Base-by-base conservation (phyloP, 2,329 filamentous ascomycete species). In the Pestalotiopsis sp. region DNA sequence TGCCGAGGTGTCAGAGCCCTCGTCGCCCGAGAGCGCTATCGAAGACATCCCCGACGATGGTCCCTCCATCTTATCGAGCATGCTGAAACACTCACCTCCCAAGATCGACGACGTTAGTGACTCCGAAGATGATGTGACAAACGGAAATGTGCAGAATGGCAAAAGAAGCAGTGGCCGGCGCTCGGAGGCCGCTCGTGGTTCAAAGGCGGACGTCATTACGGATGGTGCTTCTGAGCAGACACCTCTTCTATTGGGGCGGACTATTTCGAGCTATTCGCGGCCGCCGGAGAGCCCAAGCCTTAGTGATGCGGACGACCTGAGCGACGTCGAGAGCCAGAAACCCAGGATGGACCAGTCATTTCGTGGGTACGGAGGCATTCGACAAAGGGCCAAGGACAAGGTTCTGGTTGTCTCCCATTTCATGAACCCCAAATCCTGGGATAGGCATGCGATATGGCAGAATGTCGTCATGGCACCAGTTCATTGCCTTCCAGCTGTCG, bases 401-500 rank as follows among this genome's bases (percentile, higher is more conserved):
- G 36, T 80, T 13, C 73, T 71, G 17, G 67, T 68, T 11, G 60
- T 79, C 11, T 69, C 72, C n/a, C 63, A 70, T 12, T 74, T 87
- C 5, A 77, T 84, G 3, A 89, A 90, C 73, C 92, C 92, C 0
- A 92, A 91, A 72, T 85, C 84, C 25, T 98, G 95, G 93, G 85
- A 95, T 77, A 85, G 83, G 68, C 87, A 86, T 72, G 82, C 86
- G 0, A 83, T 97, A 6, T 91, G 90, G 85, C 79, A 88, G 52
- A 86, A 87, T 59, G 86, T 85, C 0, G 80, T 97, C 2, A 79
- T 94, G 12, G 85, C 89, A 52, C 93, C 94, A 0, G 82, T 88
- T 20, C 89, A 89, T 62, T 92, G 91, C 72, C 78, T 98, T 17
- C 96, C 96, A 2, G 92, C 95, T 3, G 95, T 98, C 1, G 87